A percentile compares a stretch with the other conserved stretches of the same genome.
These are phyloP conservation scores for Mucor piriformis DNA, from an alignment of 371 early-diverging fungal species.

Conservation along the genomic window DNA sequence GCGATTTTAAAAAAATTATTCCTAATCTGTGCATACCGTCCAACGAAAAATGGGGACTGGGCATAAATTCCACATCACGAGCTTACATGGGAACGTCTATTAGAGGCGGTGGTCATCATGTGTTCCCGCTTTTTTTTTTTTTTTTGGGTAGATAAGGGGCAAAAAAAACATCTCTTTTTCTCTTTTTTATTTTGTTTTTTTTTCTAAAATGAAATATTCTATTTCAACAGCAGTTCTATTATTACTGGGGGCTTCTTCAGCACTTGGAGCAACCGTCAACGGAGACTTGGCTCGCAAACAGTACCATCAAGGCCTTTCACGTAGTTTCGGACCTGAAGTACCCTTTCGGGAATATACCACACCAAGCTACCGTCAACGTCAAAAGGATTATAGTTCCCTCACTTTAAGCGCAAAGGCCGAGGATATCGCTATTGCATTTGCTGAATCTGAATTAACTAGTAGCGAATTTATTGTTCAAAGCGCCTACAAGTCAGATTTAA, in stretches of 20 bases:
- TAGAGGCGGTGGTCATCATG: neutral
- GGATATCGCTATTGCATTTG: slow-evolving; percentile 54
- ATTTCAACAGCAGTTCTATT: slow-evolving; percentile 17
- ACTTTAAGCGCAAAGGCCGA: slow-evolving; percentile 26
- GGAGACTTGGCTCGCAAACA: slow-evolving; percentile 21
- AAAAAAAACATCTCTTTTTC: neutral
- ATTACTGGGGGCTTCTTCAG: slow-evolving; percentile 8
- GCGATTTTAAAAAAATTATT: neutral
- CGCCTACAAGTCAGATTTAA: slow-evolving; percentile 70
- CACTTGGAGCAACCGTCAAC: slow-evolving; percentile 11
- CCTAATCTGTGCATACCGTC: slow-evolving; percentile 1
- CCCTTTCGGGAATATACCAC: slow-evolving; percentile 30
- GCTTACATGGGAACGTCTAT: neutral
- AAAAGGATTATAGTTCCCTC: slow-evolving; percentile 11
- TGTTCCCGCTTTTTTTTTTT: neutral
- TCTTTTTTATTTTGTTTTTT: slow-evolving; percentile 2
- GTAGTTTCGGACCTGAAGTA: slow-evolving; percentile 43
- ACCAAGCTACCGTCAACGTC: slow-evolving; percentile 12
- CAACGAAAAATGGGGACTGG: neutral
- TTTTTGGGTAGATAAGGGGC: neutral
- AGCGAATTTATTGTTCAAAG: slow-evolving; percentile 60
- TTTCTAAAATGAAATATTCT: slow-evolving; percentile 16
- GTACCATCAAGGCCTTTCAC: slow-evolving; percentile 26
- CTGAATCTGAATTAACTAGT: slow-evolving; percentile 36
- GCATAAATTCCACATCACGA: neutral